Conservation (phyloP, 208 protist species). For the Trypanosoma rangeli region DNA sequence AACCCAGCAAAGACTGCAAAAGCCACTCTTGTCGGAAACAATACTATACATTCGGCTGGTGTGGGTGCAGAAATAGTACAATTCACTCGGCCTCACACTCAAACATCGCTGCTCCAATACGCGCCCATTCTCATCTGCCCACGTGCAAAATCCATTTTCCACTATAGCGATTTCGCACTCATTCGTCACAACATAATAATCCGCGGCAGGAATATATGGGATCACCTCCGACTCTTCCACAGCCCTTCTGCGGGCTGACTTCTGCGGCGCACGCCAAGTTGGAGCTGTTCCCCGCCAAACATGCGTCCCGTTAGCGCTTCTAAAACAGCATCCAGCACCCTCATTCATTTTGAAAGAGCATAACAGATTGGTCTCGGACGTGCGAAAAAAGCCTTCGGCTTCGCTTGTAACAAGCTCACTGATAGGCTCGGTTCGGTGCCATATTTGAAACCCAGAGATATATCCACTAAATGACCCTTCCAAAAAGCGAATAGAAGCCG, state of each 20-base stretch:
- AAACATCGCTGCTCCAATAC: conserved; percentile 70
- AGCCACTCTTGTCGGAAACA: conserved; percentile 16
- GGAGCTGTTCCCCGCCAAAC: conserved; percentile 49
- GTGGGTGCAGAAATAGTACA: conserved; percentile 48
- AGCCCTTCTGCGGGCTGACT: conserved; percentile 24
- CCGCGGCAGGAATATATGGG: conserved; percentile 32
- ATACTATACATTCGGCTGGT: conserved; percentile 36
- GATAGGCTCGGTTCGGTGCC: conserved; percentile 44
- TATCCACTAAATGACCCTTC: conserved; percentile 32
- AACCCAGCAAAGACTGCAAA: conserved; percentile 29
- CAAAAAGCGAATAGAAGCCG: conserved; percentile 25
- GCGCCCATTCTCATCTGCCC: conserved; percentile 57
- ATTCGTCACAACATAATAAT: conserved; percentile 74
- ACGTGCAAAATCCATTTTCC: conserved; percentile 73
- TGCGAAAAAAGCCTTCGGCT: conserved; percentile 16
- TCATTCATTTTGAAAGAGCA: conserved; percentile 72
- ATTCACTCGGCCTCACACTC: conserved; percentile 36
- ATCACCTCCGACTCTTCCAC: conserved; percentile 22
- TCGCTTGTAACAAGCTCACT: conserved; percentile 47
- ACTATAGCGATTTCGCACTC: conserved; percentile 71
- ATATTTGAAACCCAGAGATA: conserved; percentile 51
- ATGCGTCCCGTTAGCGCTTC: conserved; percentile 30
- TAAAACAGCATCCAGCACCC: conserved; percentile 61
- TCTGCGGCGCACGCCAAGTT: conserved; percentile 47
- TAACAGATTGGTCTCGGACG: conserved; percentile 30